These are phyloP conservation scores for Metarhizium sp. DNA, from an alignment of 2,329 filamentous ascomycete genomes.

Conservation along the genomic window DNA sequence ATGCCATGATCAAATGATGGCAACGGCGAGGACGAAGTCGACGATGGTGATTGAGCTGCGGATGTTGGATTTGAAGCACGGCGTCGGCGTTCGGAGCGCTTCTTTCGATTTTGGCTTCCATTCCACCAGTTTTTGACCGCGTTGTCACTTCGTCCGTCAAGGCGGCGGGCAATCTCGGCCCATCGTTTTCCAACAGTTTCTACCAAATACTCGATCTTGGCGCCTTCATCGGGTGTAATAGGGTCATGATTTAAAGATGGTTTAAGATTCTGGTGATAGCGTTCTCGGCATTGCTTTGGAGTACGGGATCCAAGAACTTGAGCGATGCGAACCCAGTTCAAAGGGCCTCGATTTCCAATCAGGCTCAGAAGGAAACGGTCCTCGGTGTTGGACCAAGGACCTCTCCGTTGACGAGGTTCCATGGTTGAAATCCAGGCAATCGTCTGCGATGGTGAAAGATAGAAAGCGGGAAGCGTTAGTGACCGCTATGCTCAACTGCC, in stretches of 20 bases:
- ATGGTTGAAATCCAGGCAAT: neutral
- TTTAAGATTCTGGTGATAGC: constrained; percentile 90
- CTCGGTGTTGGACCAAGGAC: constrained; percentile 75
- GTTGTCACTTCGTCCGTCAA: constrained; percentile 85
- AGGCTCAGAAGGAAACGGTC: constrained; percentile 62
- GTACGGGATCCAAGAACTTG: constrained; percentile 66
- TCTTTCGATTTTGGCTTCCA: constrained; percentile 76
- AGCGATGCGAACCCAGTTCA: constrained; percentile 88
- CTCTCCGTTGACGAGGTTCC: constrained; percentile 36
- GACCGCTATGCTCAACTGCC: neutral
- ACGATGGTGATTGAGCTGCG: neutral
- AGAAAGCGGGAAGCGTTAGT: neutral
- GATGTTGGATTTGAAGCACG: neutral
- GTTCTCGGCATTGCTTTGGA: constrained; percentile 90
- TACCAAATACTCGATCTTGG: constrained; percentile 69
- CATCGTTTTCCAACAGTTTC: constrained; percentile 73
- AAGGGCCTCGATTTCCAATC: constrained; percentile 60
- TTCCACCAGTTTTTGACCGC: constrained; percentile 99
- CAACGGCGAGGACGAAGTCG: neutral
- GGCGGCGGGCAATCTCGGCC: constrained; percentile 80
- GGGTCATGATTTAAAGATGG: constrained; percentile 63
- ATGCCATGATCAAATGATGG: neutral
- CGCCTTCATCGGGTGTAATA: constrained; percentile 61
- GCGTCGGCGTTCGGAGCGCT: constrained; percentile 22
- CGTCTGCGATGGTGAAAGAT: neutral